A percentile compares a stretch with the other conserved stretches of the same genome.
Evolutionary conservation across 805 yeast genomes (phyloP).

Genomic region (Lipomyces yamanashiensis): DNA sequence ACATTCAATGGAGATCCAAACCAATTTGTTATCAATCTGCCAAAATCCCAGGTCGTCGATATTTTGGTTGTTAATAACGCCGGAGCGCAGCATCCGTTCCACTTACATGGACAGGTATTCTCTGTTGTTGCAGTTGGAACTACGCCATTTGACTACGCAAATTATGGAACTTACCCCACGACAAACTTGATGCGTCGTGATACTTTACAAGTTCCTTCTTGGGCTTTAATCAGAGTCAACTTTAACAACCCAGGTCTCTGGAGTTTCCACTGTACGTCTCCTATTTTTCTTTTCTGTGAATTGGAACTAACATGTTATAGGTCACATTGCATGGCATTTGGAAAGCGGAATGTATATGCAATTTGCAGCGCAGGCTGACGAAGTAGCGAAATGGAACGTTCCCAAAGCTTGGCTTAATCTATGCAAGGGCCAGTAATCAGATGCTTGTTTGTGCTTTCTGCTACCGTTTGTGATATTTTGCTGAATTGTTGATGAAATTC

Average conservation of each 20-base stretch:
- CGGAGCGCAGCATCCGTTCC: slow-evolving; percentile 91
- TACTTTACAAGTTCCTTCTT: slow-evolving; percentile 67
- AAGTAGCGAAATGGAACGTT: slow-evolving; percentile 33
- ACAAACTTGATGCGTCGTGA: slow-evolving; percentile 66
- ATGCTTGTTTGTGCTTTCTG: too few species aligned
- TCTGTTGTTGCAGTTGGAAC: slow-evolving; percentile 69
- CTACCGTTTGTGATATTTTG: too few species aligned
- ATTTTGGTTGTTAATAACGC: slow-evolving; percentile 73
- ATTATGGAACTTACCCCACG: slow-evolving; percentile 55
- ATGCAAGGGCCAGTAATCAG: slow-evolving; percentile 15
- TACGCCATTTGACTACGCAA: slow-evolving; percentile 50
- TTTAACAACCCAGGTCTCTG: slow-evolving; percentile 92
- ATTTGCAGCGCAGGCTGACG: slow-evolving; percentile 50
- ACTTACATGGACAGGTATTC: slow-evolving; percentile 85
- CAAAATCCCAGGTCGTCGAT: slow-evolving; percentile 54
- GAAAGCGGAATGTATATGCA: slow-evolving; percentile 88
- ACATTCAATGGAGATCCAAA: slow-evolving; percentile 26
- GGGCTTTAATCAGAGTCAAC: slow-evolving; percentile 61
- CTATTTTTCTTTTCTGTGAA: slow-evolving; percentile 20
- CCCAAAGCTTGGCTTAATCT: slow-evolving; percentile 39
- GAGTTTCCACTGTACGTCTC: slow-evolving; percentile 75
- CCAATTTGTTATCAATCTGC: slow-evolving; percentile 43
- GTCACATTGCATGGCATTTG: slow-evolving; percentile 98
- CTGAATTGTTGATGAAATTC: too few species aligned
- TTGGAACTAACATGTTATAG: slow-evolving; percentile 59